Evolutionary conservation across 441 rosid species (phyloP).

Genomic region (Syzygium syzygioides): DNA sequence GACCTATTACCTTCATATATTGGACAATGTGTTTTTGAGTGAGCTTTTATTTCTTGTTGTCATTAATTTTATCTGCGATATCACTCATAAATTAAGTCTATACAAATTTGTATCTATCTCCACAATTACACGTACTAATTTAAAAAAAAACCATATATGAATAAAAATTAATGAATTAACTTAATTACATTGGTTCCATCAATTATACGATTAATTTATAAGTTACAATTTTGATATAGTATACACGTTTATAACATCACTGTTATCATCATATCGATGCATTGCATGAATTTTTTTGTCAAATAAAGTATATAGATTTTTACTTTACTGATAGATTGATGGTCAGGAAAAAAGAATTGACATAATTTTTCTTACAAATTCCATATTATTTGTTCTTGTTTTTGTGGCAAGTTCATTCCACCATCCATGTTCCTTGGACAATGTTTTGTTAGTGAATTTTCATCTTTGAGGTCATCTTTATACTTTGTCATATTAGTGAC

Average conservation of each 20-base stretch:
- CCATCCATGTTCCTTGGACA: background rate
- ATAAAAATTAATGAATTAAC: no score
- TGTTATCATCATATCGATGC: background rate
- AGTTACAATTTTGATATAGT: background rate
- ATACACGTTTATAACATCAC: background rate
- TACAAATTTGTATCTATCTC: no score
- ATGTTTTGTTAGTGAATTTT: background rate
- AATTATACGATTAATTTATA: background rate
- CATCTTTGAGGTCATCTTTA: background rate
- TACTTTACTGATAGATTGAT: background rate
- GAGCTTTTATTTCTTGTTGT: background rate
- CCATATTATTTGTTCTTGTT: background rate
- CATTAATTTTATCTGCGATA: no score
- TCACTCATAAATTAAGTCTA: background rate
- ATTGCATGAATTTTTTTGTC: background rate
- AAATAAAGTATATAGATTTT: background rate
- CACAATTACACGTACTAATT: no score
- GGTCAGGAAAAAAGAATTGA: background rate
- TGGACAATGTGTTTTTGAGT: background rate
- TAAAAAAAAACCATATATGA: no score
- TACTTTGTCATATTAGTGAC: background rate
- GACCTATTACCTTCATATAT: no score
- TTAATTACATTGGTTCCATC: no score
- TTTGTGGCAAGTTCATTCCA: background rate
- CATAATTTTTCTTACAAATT: background rate